Percentiles rank a stretch among this genome's conserved stretches.
phyloP scores from a whole-genome alignment of 306 rosid species.

The Acacia melanoxylon region DNA sequence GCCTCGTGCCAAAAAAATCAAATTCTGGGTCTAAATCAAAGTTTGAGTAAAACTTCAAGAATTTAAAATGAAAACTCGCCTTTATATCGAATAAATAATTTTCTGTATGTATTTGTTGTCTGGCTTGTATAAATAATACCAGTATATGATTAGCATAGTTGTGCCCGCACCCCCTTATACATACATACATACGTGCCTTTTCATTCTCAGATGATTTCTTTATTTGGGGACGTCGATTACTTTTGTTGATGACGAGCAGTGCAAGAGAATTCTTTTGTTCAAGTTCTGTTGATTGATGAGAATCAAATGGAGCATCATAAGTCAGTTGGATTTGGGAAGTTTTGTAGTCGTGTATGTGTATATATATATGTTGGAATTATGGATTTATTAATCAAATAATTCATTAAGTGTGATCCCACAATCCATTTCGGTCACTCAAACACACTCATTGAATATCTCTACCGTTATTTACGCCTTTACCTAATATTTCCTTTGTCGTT shows the following conservation, averaged over 20 bases:
- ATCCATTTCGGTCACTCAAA: no score
- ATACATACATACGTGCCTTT: not conserved
- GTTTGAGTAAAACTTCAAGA: not conserved
- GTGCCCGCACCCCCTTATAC: not conserved
- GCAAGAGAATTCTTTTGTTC: not conserved
- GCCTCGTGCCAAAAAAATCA: no score
- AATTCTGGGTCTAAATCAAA: not conserved
- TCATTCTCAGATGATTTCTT: no score
- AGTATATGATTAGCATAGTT: not conserved
- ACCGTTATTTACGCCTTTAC: no score
- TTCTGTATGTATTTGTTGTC: not conserved
- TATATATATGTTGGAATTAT: no score
- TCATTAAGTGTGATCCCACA: no score
- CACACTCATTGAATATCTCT: no score
- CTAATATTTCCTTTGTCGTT: no score
- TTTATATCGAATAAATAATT: not conserved
- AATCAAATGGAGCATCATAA: constrained; percentile 18
- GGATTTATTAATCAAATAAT: no score
- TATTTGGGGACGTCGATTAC: constrained; percentile 35
- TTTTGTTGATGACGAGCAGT: constrained; percentile 34
- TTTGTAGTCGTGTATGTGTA: not conserved
- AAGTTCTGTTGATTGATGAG: not conserved
- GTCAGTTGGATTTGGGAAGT: not conserved
- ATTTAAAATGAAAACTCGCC: not conserved
- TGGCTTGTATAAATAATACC: not conserved